Base-by-base conservation (phyloP, 192 early-diverging fungal genomes). In the Lobosporangium transversale region DNA sequence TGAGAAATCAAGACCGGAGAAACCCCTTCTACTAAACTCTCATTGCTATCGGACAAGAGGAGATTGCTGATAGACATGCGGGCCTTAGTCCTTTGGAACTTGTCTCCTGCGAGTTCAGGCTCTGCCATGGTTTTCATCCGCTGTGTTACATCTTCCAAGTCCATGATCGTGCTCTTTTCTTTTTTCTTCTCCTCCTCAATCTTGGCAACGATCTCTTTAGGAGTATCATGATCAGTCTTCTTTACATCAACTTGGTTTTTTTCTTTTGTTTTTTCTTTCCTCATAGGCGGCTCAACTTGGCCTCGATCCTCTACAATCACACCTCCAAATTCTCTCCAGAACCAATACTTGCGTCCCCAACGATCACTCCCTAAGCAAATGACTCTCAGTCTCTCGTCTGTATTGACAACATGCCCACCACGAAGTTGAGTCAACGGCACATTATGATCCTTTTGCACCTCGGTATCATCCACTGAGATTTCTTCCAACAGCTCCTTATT, bases 261-360 rank as follows among this genome's bases (percentile, higher is more conserved):
- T 1, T 10, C 7, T 3, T 15, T 24, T 4, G 35, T 5, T 6
- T 17, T 14, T 2, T 42, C 44, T 7, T 55, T 21, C 2, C 47
- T 44, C 1, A 50, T 1, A 14, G 62, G 55, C 0, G 73, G 73
- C 0, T 48, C 73, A 14, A 76, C 53, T 37, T 67, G 65, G 6
- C 32, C 58, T n/a, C 73, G 57, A 30, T 76, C 73, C 26, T 76
- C 73, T 14, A 76, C 48, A 33, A 76, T 66, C 8, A 76, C 63
- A 37, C 73, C 73, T 11, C 73, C 73, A 50, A 76, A 76, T 17
- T 76, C 47, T 23, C 31, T 76, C 73, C 73, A 76, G 59, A 76
- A 67, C 73, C 73, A 76, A 33, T 67, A 76, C 30, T 76, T 76
- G 43, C 73, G 63, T 30, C 73, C 73, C 73, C 73, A 76, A 8